Evolutionary conservation across 108 stramenopile genomes (phyloP).

Genomic region (Epithemia pelagica): DNA sequence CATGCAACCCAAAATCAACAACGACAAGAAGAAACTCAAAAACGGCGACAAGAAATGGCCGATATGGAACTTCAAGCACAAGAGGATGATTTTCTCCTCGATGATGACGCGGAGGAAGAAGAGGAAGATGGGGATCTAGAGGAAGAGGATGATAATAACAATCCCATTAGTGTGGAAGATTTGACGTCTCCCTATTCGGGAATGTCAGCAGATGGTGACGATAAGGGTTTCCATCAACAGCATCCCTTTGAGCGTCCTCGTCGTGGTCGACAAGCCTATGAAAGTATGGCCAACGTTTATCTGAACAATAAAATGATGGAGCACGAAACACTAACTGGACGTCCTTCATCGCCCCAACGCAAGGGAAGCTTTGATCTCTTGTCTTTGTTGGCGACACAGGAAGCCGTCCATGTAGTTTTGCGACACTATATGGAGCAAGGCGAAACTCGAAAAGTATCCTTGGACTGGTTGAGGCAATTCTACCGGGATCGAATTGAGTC

Average conservation of each 20-base stretch:
- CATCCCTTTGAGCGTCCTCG: not conserved
- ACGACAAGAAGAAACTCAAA: slow-evolving; percentile 1
- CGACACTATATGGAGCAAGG: slow-evolving; percentile 32
- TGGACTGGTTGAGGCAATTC: slow-evolving; percentile 48
- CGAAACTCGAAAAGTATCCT: slow-evolving; percentile 27
- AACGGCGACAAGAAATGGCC: too few species aligned
- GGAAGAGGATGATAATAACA: not conserved
- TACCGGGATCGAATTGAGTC: slow-evolving; percentile 40
- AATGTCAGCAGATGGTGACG: not conserved
- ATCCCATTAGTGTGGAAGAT: slow-evolving; percentile 1
- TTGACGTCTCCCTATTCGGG: slow-evolving; percentile 3
- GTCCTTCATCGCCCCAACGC: slow-evolving; percentile 46
- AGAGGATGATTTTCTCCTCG: not conserved
- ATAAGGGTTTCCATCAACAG: not conserved
- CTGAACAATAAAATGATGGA: not conserved
- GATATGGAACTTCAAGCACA: not conserved
- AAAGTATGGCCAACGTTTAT: not conserved
- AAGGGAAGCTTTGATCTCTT: slow-evolving; percentile 76
- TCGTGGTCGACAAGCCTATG: not conserved
- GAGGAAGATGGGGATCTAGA: not conserved
- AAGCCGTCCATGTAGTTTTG: slow-evolving; percentile 50
- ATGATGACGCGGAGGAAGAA: slow-evolving; percentile 4
- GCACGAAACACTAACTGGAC: not conserved
- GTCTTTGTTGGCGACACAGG: slow-evolving; percentile 47
- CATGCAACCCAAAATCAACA: not conserved